A percentile compares a stretch with the other conserved stretches of the same genome.
phyloP scores from a whole-genome alignment of 352 stramenopile species.

The Phytopythium oedochilum region DNA sequence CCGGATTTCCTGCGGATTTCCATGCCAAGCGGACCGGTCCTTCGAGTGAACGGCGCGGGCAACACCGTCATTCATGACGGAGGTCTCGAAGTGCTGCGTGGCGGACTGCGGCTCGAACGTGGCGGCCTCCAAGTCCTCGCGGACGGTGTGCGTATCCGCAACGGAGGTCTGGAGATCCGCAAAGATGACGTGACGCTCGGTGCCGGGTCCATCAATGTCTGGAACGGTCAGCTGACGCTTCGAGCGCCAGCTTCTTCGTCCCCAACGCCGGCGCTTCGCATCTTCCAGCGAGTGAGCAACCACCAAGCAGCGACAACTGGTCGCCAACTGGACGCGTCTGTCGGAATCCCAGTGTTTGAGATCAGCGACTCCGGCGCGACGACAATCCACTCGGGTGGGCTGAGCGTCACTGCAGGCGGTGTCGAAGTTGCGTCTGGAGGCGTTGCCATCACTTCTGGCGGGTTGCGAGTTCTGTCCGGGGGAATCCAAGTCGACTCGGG shows the following conservation, averaged over 20 bases:
- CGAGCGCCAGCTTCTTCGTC: conserved; percentile 7
- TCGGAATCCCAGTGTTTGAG: conserved; percentile 41
- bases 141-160: conserved; percentile 43
- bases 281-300: conserved; percentile 18
- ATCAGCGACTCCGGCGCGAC: conserved; percentile 45
- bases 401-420: conserved; percentile 47
- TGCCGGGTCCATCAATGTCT: conserved; percentile 31
- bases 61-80: conserved; percentile 54
- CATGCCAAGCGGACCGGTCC: conserved; percentile 27
- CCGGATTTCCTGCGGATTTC: conserved; percentile 51
- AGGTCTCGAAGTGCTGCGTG: conserved; percentile 51
- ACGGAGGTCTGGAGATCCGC: conserved; percentile 34
- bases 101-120: conserved; percentile 48
- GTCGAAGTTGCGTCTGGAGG: conserved; percentile 51
- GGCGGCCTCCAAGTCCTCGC: conserved; percentile 57
- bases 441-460: conserved; percentile 52
- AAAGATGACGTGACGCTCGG: conserved; percentile 35
- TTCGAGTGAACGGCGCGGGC: conserved; percentile 45
- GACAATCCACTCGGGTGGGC: conserved; percentile 44
- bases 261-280: conserved; percentile 8
- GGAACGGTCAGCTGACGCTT: conserved; percentile 31
- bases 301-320: conserved; percentile 5
- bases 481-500: conserved; percentile 50
- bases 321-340: neutral
- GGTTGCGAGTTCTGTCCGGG: conserved; percentile 46